Evolutionary conservation across 2,329 filamentous ascomycete genomes (phyloP).

Genomic region (Fusarium subglutinans): DNA sequence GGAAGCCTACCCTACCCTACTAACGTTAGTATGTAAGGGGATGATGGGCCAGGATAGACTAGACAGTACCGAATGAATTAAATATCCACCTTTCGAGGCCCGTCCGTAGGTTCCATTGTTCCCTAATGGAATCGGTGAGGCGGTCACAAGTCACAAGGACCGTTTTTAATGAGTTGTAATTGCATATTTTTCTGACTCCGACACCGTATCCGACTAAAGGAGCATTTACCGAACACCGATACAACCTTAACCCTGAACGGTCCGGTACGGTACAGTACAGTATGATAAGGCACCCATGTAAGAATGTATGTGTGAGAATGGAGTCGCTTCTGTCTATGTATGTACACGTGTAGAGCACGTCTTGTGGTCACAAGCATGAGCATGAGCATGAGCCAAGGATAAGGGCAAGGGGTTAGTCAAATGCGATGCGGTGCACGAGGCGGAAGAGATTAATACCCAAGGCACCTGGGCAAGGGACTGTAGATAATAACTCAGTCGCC

Average conservation of each 20-base stretch:
- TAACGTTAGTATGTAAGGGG: conserved; percentile 1
- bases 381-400: conserved; percentile 4
- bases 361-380: conserved; percentile 3
- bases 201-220: not conserved
- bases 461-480: not conserved
- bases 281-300: conserved; percentile 20
- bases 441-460: conserved; percentile 7
- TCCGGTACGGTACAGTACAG: not conserved
- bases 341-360: conserved; percentile 22
- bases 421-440: not conserved
- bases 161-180: conserved; percentile 28
- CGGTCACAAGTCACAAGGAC: conserved; percentile 24
- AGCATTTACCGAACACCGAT: conserved; percentile 2
- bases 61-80: conserved; percentile 5
- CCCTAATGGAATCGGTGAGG: conserved; percentile 25
- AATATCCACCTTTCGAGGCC: conserved; percentile 18
- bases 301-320: conserved; percentile 6
- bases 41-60: conserved; percentile 4
- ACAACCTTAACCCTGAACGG: not conserved
- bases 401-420: not conserved
- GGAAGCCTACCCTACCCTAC: conserved; percentile 16
- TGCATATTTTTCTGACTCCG: conserved; percentile 14
- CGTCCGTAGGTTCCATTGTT: not conserved
- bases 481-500: not conserved
- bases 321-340: conserved; percentile 1